Conservation (phyloP, 2,329 filamentous ascomycete genomes). For the Acephala macrosclerotiorum region DNA sequence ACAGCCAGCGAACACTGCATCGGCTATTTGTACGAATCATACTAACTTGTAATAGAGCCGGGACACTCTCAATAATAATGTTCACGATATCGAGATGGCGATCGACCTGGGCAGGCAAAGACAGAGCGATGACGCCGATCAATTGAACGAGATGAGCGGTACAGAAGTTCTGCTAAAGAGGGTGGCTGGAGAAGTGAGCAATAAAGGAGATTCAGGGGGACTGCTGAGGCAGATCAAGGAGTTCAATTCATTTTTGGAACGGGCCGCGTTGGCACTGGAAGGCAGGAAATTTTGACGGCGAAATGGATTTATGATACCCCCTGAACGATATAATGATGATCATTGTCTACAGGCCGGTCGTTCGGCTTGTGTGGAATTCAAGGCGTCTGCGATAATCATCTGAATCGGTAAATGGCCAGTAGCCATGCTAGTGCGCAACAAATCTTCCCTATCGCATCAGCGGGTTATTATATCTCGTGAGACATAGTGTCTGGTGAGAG, state of each 20-base stretch:
- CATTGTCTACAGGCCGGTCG: background rate
- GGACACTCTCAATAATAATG: constrained; percentile 58
- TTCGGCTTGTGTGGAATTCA: background rate
- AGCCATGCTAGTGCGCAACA: too few species aligned
- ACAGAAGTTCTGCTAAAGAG: constrained; percentile 64
- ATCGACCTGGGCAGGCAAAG: constrained; percentile 58
- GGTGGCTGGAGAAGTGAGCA: constrained; percentile 61
- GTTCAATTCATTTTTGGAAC: constrained; percentile 70
- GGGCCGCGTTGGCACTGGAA: constrained; percentile 64
- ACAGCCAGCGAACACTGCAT: background rate
- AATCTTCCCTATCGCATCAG: too few species aligned
- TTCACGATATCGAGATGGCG: constrained; percentile 69
- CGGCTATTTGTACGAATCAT: background rate
- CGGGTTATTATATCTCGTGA: too few species aligned
- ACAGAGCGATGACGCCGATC: constrained; percentile 56
- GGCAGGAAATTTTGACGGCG: constrained; percentile 28
- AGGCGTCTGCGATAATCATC: too few species aligned
- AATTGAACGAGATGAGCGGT: constrained; percentile 60
- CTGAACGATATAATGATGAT: background rate
- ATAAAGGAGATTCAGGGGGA: constrained; percentile 56
- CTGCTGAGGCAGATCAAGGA: constrained; percentile 63
- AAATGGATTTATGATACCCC: constrained; percentile 24
- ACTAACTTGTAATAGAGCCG: constrained; percentile 50
- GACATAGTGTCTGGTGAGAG: too few species aligned
- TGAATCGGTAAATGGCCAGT: too few species aligned